Base-by-base conservation (phyloP, 495 filamentous ascomycete genomes). In the Extremus antarcticus region DNA sequence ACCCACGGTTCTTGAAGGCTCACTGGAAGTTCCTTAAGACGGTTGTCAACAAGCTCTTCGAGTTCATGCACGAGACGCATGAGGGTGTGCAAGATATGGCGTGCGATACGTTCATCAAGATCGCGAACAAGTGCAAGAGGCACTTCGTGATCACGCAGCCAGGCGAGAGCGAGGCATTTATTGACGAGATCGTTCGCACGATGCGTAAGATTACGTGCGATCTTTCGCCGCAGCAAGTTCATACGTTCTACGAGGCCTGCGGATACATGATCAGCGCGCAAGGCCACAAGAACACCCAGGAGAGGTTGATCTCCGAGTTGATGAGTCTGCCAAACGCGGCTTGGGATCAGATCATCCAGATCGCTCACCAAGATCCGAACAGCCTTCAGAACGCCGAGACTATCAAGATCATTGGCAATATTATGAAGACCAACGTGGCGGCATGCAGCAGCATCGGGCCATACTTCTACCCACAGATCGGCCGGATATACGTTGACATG, bases 1-100 rank as follows among this genome's bases (percentile, higher is more conserved):
- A 98, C 66, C 92, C 92, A 16, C 87, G 92, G 24, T 98, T 98
- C 72, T 73, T 98, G 62, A 98, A 98, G 70, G 92, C 92, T 0
- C 92, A 98, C 68, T 98, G 92, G 92, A 98, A 98, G 69, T 99
- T 99, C 73, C 73, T 99, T 61, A 99, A 99, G 79, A 99, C 92
- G 7, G 92, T 99, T 20, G 92, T 99, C 60, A 99, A 97, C 73
- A 99, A 99, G 73, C 80, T 99, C 13, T 99, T 99, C 63, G 92
- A 99, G 70, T 99, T 99, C 66, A 99, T 99, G 92, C 92, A 99
- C 70, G 92, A 99, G 67, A 97, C 92, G 3, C 92, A 99, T 66
- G 92, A 99, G 79, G 92, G 88, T 81, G 92, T 99, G 47, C 92
- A 99, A 73, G 92, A 99, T 66, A 99, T 99, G 92, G 92, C 92